A percentile compares a stretch with the other conserved stretches of the same genome.
phyloP scores from a whole-genome alignment of 2,329 filamentous ascomycete genomes.

The Aspergillus puulaauensis region DNA sequence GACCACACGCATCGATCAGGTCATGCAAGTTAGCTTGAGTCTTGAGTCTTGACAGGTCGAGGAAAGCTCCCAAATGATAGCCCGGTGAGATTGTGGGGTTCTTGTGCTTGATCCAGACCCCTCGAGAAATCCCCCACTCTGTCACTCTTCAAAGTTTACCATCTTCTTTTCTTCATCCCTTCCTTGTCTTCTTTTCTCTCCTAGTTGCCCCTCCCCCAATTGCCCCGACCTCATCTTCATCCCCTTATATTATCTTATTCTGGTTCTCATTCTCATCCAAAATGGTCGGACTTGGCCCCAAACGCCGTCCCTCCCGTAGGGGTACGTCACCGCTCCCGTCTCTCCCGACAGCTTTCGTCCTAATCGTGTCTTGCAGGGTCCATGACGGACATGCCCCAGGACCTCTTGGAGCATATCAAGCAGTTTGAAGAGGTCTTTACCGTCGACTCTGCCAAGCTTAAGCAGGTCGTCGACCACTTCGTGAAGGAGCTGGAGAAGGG shows the following conservation, averaged over 20 bases:
- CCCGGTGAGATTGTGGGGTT: constrained; percentile 10
- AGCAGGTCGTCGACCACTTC: constrained; percentile 88
- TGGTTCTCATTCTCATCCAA: constrained; percentile 25
- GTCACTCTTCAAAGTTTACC: neutral
- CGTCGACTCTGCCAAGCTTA: constrained; percentile 75
- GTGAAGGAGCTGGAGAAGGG: constrained; percentile 83
- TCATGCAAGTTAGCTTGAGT: too few species aligned
- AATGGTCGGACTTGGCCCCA: constrained; percentile 66
- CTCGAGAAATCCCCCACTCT: neutral
- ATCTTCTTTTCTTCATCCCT: neutral
- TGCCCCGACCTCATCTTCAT: neutral
- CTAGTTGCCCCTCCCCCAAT: neutral
- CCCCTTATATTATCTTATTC: neutral
- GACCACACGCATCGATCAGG: too few species aligned
- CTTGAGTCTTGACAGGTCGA: too few species aligned
- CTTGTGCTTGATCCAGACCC: neutral
- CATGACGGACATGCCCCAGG: constrained; percentile 85
- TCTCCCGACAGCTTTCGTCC: neutral
- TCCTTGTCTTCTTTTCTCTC: constrained; percentile 1
- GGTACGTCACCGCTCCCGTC: constrained; percentile 54
- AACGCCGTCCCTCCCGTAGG: constrained; percentile 68
- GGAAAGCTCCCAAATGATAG: constrained; percentile 5
- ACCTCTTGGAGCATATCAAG: constrained; percentile 78
- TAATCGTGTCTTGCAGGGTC: constrained; percentile 60
- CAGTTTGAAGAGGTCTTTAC: constrained; percentile 81